Percentiles rank a stretch among this genome's conserved stretches.
Conservation (phyloP, 2,329 filamentous ascomycete genomes). For the Didymella pinodella region DNA sequence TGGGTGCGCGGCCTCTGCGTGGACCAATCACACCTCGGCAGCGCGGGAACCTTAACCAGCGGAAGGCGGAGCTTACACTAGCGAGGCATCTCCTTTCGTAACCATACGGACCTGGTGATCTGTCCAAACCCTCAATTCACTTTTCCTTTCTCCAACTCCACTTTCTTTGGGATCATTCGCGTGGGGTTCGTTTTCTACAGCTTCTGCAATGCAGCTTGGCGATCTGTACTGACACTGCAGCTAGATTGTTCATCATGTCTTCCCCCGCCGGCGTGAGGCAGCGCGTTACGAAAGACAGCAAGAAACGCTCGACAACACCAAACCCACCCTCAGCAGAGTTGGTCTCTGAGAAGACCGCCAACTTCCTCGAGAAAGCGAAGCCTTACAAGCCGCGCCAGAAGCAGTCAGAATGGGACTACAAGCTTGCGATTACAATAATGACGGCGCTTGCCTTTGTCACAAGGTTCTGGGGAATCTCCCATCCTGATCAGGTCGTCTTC, state of each 20-base stretch:
- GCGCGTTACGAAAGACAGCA: slow-evolving; percentile 48
- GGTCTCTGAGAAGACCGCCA: slow-evolving; percentile 38
- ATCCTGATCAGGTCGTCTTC: slow-evolving; percentile 96
- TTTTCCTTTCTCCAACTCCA: slow-evolving; percentile 26
- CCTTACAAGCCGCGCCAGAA: slow-evolving; percentile 45
- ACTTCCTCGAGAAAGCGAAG: slow-evolving; percentile 44
- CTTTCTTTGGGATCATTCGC: slow-evolving; percentile 23
- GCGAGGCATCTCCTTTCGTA: slow-evolving; percentile 23
- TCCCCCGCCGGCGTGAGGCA: slow-evolving; percentile 51
- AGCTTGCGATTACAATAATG: slow-evolving; percentile 77
- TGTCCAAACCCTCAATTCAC: slow-evolving; percentile 33
- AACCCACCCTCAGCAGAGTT: slow-evolving; percentile 41
- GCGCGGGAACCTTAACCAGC: slow-evolving; percentile 7
- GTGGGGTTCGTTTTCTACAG: slow-evolving; percentile 32
- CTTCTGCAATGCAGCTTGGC: slow-evolving; percentile 4
- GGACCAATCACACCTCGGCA: slow-evolving; percentile 10
- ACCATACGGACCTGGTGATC: slow-evolving; percentile 31
- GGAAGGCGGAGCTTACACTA: slow-evolving; percentile 18
- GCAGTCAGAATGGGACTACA: slow-evolving; percentile 81
- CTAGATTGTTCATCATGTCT: slow-evolving; percentile 49
- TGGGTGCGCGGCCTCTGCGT: slow-evolving; percentile 7
- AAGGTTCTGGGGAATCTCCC: slow-evolving; percentile 93
- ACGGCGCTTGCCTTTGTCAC: slow-evolving; percentile 88
- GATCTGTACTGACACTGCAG: slow-evolving; percentile 26
- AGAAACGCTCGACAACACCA: slow-evolving; percentile 49